Conservation (phyloP, 192 early-diverging fungal species). For the Umbelopsis isabellina region DNA sequence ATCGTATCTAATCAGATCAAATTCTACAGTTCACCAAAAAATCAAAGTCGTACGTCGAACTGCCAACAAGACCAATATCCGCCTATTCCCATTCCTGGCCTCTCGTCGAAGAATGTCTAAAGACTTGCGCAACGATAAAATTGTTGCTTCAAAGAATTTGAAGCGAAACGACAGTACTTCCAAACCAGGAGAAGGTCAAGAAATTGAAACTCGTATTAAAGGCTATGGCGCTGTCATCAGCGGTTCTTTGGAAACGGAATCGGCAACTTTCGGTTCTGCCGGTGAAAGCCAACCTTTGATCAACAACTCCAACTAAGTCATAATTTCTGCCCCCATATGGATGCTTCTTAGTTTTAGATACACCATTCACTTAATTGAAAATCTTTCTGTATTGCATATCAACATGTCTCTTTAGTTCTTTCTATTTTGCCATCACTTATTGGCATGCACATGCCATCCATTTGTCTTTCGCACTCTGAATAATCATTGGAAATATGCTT, state of each 20-base stretch:
- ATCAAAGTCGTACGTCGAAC: slow-evolving; percentile 57
- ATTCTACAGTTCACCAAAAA: slow-evolving; percentile 52
- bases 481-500: too few relatives aligned
- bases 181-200: not conserved
- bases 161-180: not conserved
- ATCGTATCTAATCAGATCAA: not conserved
- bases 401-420: too few relatives aligned
- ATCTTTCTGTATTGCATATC: too few relatives aligned
- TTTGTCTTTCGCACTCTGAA: too few relatives aligned
- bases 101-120: slow-evolving; percentile 21
- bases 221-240: slow-evolving; percentile 13
- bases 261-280: not conserved
- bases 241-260: not conserved
- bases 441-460: too few relatives aligned
- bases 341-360: not conserved
- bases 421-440: too few relatives aligned
- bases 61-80: slow-evolving; percentile 20
- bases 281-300: slow-evolving; percentile 3
- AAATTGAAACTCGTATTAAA: slow-evolving; percentile 2
- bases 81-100: slow-evolving; percentile 28
- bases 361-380: too few relatives aligned
- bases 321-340: not conserved
- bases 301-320: not conserved
- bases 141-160: slow-evolving; percentile 1
- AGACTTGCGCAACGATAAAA: not conserved